phyloP scores from a whole-genome alignment of 495 filamentous ascomycete species.

The Penicillium angulare region DNA sequence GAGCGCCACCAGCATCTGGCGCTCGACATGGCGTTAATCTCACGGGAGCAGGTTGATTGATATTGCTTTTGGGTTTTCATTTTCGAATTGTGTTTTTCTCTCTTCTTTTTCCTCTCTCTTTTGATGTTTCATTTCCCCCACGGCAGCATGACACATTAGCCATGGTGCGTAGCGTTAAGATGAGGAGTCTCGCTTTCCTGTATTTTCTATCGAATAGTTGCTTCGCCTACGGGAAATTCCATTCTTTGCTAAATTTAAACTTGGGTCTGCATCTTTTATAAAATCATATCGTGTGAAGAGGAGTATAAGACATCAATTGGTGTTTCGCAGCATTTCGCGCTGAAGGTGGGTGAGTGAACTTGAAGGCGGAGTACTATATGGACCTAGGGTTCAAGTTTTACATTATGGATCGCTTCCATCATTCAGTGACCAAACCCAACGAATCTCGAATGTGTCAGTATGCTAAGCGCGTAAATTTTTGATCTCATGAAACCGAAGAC shows the following conservation, averaged over 20 bases:
- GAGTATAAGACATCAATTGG: not conserved
- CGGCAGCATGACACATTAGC: not conserved
- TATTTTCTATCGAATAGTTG: not conserved
- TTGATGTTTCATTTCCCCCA: not conserved
- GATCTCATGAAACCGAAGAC: not conserved
- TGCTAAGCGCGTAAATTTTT: too few relatives aligned
- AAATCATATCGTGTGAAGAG: not conserved
- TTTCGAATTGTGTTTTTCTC: conserved; percentile 5
- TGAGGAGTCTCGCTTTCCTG: not conserved
- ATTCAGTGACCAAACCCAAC: too few relatives aligned
- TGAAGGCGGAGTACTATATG: not conserved
- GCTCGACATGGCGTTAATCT: conserved; percentile 25
- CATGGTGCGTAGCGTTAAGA: not conserved
- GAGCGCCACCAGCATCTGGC: conserved; percentile 16
- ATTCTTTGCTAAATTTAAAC: not conserved
- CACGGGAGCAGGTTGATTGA: conserved; percentile 16
- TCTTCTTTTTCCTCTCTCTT: not conserved
- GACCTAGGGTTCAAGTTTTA: not conserved
- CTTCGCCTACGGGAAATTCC: too few relatives aligned
- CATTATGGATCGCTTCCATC: too few relatives aligned
- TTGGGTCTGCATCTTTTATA: not conserved
- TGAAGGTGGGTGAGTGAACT: not conserved
- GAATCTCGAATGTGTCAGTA: too few relatives aligned
- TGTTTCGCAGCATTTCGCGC: not conserved
- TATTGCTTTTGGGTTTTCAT: conserved; percentile 12